phyloP scores from a whole-genome alignment of 2,329 filamentous ascomycete genomes.

The Pseudogymnoascus sp. region DNA sequence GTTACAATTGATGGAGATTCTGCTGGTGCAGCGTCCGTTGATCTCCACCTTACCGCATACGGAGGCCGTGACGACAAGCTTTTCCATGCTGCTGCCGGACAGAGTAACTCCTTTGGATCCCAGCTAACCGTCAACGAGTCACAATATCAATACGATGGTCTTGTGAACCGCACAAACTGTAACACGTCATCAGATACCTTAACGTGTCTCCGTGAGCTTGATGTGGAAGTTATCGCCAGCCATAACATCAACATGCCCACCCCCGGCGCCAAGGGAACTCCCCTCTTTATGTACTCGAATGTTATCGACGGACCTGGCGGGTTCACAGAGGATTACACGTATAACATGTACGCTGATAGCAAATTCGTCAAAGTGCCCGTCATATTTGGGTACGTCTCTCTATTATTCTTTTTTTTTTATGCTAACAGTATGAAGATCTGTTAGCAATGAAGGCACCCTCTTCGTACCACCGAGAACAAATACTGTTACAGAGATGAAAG shows the following conservation, averaged over 20 bases:
- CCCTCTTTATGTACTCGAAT: slow-evolving; percentile 48
- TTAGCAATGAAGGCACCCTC: slow-evolving; percentile 58
- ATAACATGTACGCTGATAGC: slow-evolving; percentile 41
- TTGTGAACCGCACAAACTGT: background rate
- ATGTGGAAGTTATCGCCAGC: slow-evolving; percentile 35
- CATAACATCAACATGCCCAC: slow-evolving; percentile 36
- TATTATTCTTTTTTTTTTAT: background rate
- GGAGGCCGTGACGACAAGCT: background rate
- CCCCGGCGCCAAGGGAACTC: slow-evolving; percentile 30
- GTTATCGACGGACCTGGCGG: slow-evolving; percentile 42
- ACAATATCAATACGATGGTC: background rate
- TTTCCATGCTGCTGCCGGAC: background rate
- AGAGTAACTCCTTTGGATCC: background rate
- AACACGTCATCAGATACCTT: slow-evolving; percentile 32
- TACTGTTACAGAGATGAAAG: slow-evolving; percentile 42
- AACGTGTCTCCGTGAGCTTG: slow-evolving; percentile 39
- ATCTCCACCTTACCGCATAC: background rate
- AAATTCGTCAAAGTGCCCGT: slow-evolving; percentile 48
- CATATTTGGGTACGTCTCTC: slow-evolving; percentile 35
- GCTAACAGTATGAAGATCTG: slow-evolving; percentile 33
- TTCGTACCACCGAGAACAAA: slow-evolving; percentile 47
- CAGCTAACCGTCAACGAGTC: background rate
- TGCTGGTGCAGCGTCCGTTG: slow-evolving; percentile 15
- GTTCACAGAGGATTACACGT: slow-evolving; percentile 44
- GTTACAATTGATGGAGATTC: slow-evolving; percentile 2